These are phyloP conservation scores for Globisporangium apiculatum DNA, from an alignment of 352 stramenopile genomes.

Conservation along the genomic window DNA sequence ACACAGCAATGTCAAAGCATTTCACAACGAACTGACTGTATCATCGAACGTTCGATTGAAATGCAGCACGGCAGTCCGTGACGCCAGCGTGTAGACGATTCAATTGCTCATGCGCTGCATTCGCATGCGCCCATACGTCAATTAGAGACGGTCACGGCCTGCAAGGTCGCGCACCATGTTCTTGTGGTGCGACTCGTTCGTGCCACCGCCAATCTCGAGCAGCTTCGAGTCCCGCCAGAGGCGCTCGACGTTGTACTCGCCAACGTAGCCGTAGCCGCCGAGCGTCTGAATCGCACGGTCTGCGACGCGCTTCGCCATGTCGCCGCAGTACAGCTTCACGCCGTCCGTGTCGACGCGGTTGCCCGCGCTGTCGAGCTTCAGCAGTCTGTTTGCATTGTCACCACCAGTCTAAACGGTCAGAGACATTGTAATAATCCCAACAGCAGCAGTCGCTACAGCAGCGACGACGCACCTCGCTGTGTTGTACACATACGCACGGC, in stretches of 20 bases:
- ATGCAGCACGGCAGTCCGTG: too few relatives aligned
- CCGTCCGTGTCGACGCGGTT: slow-evolving; percentile 97
- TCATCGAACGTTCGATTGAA: too few relatives aligned
- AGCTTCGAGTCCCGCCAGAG: slow-evolving; percentile 99
- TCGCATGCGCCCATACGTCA: too few relatives aligned
- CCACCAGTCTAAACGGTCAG: not conserved
- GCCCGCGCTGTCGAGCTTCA: slow-evolving; percentile 93
- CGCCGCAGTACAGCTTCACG: slow-evolving; percentile 97
- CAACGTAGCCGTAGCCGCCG: slow-evolving; percentile 98
- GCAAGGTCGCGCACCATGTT: slow-evolving; percentile 93
- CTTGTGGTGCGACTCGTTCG: slow-evolving; percentile 98
- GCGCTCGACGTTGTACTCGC: slow-evolving; percentile 97
- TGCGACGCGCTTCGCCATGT: slow-evolving; percentile 96
- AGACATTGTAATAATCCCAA: not conserved
- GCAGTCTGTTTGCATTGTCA: slow-evolving; percentile 34
- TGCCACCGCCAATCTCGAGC: slow-evolving; percentile 99
- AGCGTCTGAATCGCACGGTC: slow-evolving; percentile 97
- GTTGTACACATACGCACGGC: slow-evolving; percentile 96
- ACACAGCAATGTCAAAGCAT: too few relatives aligned
- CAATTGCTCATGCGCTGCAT: too few relatives aligned
- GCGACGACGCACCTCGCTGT: slow-evolving; percentile 62
- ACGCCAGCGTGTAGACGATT: too few relatives aligned
- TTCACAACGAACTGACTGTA: too few relatives aligned
- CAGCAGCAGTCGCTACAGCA: not conserved
- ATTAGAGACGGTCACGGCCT: slow-evolving; percentile 25